A percentile compares a stretch with the other conserved stretches of the same genome.
Conservation (phyloP, 805 yeast species). For the Blastobotrys americana region DNA sequence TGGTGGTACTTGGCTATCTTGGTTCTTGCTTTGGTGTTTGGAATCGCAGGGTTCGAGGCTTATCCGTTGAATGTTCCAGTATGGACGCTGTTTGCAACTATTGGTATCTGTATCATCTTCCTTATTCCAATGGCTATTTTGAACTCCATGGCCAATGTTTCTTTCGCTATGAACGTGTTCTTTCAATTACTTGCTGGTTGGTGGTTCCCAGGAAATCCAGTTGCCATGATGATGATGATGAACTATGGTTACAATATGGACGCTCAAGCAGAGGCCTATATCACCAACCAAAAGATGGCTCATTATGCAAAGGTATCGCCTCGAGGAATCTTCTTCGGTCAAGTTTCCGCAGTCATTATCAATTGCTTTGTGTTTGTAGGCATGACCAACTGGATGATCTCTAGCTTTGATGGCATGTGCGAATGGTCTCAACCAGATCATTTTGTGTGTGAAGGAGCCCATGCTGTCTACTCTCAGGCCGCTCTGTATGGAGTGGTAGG, state of each 20-base stretch:
- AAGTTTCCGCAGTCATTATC: conserved; percentile 37
- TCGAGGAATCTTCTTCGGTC: conserved; percentile 35
- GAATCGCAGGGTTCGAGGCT: conserved; percentile 38
- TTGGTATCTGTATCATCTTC: conserved; percentile 47
- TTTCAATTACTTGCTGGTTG: conserved; percentile 58
- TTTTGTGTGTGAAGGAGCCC: conserved; percentile 33
- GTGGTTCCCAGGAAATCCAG: conserved; percentile 53
- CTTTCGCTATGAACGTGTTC: conserved; percentile 54
- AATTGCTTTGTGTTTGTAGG: conserved; percentile 28
- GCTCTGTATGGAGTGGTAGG: conserved; percentile 39
- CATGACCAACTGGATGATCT: conserved; percentile 30
- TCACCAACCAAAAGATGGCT: conserved; percentile 47
- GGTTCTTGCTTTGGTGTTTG: conserved; percentile 37
- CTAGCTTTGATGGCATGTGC: conserved; percentile 34
- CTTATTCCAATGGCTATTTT: conserved; percentile 59
- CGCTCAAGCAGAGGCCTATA: conserved; percentile 35
- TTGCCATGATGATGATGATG: conserved; percentile 46
- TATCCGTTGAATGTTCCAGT: conserved; percentile 38
- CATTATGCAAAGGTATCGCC: conserved; percentile 39
- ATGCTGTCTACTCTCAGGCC: conserved; percentile 45
- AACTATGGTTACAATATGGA: conserved; percentile 42
- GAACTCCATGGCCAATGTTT: conserved; percentile 51
- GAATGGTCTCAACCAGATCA: conserved; percentile 36
- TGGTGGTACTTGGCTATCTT: conserved; percentile 42
- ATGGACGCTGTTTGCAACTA: conserved; percentile 55